Conservation (phyloP, 805 yeast genomes). For the Wickerhamiella sorbophila region DNA sequence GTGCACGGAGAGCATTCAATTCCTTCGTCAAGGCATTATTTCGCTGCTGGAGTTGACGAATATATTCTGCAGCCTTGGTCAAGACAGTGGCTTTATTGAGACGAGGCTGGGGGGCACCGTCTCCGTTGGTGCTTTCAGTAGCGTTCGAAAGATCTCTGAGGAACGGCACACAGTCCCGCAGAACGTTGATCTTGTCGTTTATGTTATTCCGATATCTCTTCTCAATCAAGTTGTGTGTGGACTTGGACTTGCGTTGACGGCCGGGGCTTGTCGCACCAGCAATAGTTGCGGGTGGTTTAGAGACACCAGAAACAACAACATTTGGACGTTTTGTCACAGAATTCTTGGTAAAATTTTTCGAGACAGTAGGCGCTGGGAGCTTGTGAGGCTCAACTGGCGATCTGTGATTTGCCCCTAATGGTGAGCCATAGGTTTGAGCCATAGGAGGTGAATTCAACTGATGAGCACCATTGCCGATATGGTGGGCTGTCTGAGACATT, state of each 20-base stretch:
- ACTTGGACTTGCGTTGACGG: slow-evolving; percentile 32
- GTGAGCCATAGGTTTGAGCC: neutral
- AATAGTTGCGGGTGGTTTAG: neutral
- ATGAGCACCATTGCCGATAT: neutral
- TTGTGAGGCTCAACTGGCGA: neutral
- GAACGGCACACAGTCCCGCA: slow-evolving; percentile 66
- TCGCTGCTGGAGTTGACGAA: slow-evolving; percentile 51
- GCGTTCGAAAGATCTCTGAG: slow-evolving; percentile 42
- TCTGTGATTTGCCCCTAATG: neutral
- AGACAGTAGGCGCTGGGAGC: neutral
- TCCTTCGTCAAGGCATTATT: slow-evolving; percentile 40
- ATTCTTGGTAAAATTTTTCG: neutral
- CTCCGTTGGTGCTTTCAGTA: slow-evolving; percentile 39
- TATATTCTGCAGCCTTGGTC: slow-evolving; percentile 69
- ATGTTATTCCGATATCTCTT: slow-evolving; percentile 59
- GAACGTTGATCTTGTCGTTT: slow-evolving; percentile 47
- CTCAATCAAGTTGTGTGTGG: slow-evolving; percentile 58
- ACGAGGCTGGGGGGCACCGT: slow-evolving; percentile 65
- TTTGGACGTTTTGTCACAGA: neutral
- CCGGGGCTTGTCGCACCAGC: neutral
- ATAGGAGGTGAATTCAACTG: neutral
- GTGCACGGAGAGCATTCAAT: slow-evolving; percentile 31
- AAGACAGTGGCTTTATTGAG: slow-evolving; percentile 66
- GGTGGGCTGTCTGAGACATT: neutral
- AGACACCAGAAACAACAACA: too few species aligned